Conservation (phyloP, 2,329 filamentous ascomycete genomes). For the Fusarium protoensiforme region DNA sequence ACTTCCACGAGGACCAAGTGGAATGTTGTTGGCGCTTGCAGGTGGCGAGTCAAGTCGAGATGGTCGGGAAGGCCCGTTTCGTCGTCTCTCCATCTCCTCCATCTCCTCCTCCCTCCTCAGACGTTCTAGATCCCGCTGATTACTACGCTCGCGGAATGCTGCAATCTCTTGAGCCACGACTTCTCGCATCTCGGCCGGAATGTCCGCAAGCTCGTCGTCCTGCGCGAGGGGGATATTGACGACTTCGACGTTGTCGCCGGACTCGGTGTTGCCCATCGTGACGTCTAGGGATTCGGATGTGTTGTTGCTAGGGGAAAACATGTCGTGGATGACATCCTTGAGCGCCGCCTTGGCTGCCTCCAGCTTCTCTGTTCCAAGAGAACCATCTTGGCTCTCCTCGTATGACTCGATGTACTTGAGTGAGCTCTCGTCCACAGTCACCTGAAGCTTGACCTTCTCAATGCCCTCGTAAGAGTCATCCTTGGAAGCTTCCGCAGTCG, state of each 20-base stretch:
- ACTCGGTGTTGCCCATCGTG: constrained; percentile 73
- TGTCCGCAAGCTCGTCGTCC: constrained; percentile 95
- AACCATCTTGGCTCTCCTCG: constrained; percentile 73
- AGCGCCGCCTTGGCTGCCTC: constrained; percentile 77
- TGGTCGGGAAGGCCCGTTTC: constrained; percentile 71
- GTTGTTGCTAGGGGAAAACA: constrained; percentile 73
- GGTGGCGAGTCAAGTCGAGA: constrained; percentile 80
- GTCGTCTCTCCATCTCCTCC: constrained; percentile 83
- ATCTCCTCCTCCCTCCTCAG: constrained; percentile 91
- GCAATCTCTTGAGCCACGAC: constrained; percentile 94
- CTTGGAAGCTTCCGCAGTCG: constrained; percentile 56
- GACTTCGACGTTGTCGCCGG: constrained; percentile 79
- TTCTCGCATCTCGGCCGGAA: constrained; percentile 95
- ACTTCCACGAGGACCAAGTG: constrained; percentile 55
- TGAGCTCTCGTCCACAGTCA: constrained; percentile 85
- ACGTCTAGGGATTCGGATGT: constrained; percentile 73
- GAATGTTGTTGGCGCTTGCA: constrained; percentile 68
- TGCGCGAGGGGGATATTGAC: constrained; percentile 88
- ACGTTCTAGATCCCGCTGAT: constrained; percentile 86
- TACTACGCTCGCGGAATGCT: constrained; percentile 93
- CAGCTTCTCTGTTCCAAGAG: constrained; percentile 73
- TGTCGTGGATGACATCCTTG: constrained; percentile 73
- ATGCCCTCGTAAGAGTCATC: constrained; percentile 63
- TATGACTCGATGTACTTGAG: constrained; percentile 87
- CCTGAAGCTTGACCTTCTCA: constrained; percentile 77